Conservation (phyloP, 1,284 basidiomycete species). For the Tilletiopsis washingtonensis region DNA sequence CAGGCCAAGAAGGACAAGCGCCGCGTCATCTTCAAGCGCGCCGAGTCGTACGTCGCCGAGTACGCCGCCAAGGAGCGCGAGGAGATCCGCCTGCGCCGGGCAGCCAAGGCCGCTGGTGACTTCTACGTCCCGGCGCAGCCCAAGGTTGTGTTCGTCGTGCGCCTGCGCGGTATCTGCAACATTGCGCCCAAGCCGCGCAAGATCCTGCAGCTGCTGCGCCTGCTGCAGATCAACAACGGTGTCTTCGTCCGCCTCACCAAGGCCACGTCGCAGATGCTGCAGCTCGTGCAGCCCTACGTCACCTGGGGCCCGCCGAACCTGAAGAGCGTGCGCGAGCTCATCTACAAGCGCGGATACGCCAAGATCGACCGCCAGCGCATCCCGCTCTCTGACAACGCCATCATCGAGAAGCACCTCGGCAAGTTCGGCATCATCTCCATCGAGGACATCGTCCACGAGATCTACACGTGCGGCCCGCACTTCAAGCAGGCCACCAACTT, state of each 20-base stretch:
- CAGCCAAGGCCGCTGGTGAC: slow-evolving; percentile 83
- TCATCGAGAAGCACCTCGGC: slow-evolving; percentile 87
- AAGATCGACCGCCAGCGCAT: slow-evolving; percentile 97
- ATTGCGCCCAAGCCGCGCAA: slow-evolving; percentile 98
- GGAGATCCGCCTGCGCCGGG: slow-evolving; percentile 89
- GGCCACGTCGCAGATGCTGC: slow-evolving; percentile 96
- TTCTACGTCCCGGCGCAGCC: slow-evolving; percentile 95
- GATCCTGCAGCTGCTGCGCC: slow-evolving; percentile 94
- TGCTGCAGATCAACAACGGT: slow-evolving; percentile 99
- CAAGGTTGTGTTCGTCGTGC: slow-evolving; percentile 96
- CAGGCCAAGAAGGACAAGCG: slow-evolving; percentile 84
- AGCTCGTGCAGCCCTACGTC: slow-evolving; percentile 92
- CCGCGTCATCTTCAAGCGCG: slow-evolving; percentile 98
- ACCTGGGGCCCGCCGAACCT: slow-evolving; percentile 84
- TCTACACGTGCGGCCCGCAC: slow-evolving; percentile 89
- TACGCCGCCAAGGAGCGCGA: slow-evolving; percentile 87
- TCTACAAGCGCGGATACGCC: slow-evolving; percentile 99
- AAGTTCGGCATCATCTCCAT: slow-evolving; percentile 94
- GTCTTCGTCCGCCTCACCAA: slow-evolving; percentile 95
- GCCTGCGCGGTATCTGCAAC: slow-evolving; percentile 90
- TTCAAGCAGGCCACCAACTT: slow-evolving; percentile 85
- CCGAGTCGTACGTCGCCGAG: slow-evolving; percentile 97
- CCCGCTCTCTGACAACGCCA: slow-evolving; percentile 83
- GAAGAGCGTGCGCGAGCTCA: slow-evolving; percentile 90
- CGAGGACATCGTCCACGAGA: slow-evolving; percentile 97